Evolutionary conservation across 2,329 filamentous ascomycete species (phyloP), one percentile per base, ranked within the genome.

Genomic region (Clarireedia hainanense): DNA sequence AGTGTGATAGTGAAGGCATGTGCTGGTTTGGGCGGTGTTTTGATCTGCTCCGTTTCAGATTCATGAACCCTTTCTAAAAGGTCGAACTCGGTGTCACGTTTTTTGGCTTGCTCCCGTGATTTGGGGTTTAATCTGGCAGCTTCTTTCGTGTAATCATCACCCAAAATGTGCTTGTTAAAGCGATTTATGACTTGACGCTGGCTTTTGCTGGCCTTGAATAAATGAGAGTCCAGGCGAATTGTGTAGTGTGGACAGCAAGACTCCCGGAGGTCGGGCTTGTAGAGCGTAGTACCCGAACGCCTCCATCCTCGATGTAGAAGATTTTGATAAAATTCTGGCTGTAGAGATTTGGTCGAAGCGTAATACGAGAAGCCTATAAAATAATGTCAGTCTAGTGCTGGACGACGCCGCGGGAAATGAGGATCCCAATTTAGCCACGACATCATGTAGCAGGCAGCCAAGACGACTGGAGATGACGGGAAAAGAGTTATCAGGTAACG

Each of bases 191-290:
- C 78, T 67, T 91, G 86, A 39, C 89, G 78, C 65, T 94, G 89
- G 64, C 89, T 84, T 68, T 81, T 83, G 27, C 81, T 79, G 5
- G 88, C 76, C 61, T 80, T 83, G 71, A 88, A 88, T 40, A 76
- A 73, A 47, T 74, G 70, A 24, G 83, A 81, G 64, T 89, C 86
- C 20, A 91, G 75, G 47, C 88, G 83, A 53, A 94, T 84, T 1
- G 88, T 91, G 69, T 92, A 97, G 67, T 96, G 91, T 46, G 91
- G 91, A 70, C 94, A 99, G 67, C 94, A 99, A 59, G 90, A 88
- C 56, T 84, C 78, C 57, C 80, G 79, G 65, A 89, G 84, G 70
- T 94, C 86, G 14, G 89, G 88, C 58, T 89, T 83, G 71, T 94
- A 94, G 49, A 94, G 74, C 7, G 90, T 75, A 27, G 74, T 81